These are phyloP conservation scores for Glycine tomentella DNA, from an alignment of 306 rosid species.

Conservation along the genomic window DNA sequence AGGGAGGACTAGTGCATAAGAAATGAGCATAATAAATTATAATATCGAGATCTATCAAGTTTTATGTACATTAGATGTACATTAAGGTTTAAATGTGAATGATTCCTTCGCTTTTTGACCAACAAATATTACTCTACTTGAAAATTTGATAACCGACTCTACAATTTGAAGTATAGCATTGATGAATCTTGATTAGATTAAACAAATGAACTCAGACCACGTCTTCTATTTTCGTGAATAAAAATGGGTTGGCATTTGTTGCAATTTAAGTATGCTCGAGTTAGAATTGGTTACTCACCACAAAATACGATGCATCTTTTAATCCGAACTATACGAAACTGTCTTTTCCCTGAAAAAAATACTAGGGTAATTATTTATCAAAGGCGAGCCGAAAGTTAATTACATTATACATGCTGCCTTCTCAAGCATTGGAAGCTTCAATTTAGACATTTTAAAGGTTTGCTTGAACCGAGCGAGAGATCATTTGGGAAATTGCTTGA, in stretches of 20 bases:
- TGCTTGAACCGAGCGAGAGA: not conserved
- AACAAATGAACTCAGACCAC: not conserved
- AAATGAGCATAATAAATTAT: not conserved
- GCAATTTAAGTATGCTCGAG: not conserved
- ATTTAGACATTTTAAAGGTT: not conserved
- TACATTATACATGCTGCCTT: not conserved
- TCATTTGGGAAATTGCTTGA: slow-evolving; percentile 4
- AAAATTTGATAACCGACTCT: not conserved
- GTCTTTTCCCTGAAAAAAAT: not conserved
- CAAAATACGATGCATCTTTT: not conserved
- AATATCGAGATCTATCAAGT: slow-evolving; percentile 6
- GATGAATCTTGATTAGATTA: not conserved
- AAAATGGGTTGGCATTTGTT: not conserved
- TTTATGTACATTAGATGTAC: not conserved
- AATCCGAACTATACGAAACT: not conserved
- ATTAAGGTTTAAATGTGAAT: slow-evolving; percentile 25
- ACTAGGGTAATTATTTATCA: not conserved
- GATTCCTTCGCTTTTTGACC: not conserved
- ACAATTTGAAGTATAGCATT: slow-evolving; percentile 8
- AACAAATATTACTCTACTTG: no score
- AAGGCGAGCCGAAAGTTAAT: slow-evolving; percentile 6
- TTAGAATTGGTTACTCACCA: not conserved
- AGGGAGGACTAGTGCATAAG: slow-evolving; percentile 18
- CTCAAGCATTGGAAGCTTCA: slow-evolving; percentile 12
- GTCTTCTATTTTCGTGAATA: not conserved